Base-by-base conservation (phyloP, 2,329 filamentous ascomycete genomes). In the Beauveria australis region DNA sequence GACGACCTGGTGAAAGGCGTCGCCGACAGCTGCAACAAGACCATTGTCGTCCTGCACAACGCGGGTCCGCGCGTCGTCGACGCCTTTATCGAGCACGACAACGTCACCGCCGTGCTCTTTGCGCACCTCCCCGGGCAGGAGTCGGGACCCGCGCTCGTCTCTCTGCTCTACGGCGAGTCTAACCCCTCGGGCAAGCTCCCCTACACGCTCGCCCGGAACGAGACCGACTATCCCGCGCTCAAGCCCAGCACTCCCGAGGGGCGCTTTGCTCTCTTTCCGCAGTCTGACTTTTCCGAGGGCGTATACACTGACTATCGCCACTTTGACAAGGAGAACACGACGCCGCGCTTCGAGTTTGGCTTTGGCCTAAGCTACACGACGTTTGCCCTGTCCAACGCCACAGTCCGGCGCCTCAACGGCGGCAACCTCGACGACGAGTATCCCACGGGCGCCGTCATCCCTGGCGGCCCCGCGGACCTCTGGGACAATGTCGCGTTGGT, bases 61-160 rank as follows among this genome's bases (percentile, higher is more conserved):
- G 83, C 84, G 1, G 86, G 86, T 0, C 75, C 81, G 10, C 77
- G 85, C 1, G 70, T 86, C 0, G 80, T 88, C 0, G 85, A 88
- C 62, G 73, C 75, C 1, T 89, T 83, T 75, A 76, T 84, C 62
- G 80, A 88, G 53, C 79, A 89, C 61, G 73, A 78, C 8, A 88
- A 89, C 63, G 79, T 89, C 40, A 88, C 84, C 0, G 84, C 80
- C 1, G 74, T 89, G 18, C 75, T 89, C 0, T 84, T 84, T 64
- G 85, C 83, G 5, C 85, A 88, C 66, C 74, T 88, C 0, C 86
- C 85, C 0, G 86, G 86, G 0, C 83, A 89, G 66, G 82, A 86
- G 60, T 82, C 80, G 1, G 86, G 86, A 0, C 71, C 74, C 1
- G 79, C 83, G 0, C 67, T 87, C 6, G 79, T 81, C 0, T 76